Base-by-base conservation (phyloP, 2,329 filamentous ascomycete genomes). In the Phialophora verrucosa region DNA sequence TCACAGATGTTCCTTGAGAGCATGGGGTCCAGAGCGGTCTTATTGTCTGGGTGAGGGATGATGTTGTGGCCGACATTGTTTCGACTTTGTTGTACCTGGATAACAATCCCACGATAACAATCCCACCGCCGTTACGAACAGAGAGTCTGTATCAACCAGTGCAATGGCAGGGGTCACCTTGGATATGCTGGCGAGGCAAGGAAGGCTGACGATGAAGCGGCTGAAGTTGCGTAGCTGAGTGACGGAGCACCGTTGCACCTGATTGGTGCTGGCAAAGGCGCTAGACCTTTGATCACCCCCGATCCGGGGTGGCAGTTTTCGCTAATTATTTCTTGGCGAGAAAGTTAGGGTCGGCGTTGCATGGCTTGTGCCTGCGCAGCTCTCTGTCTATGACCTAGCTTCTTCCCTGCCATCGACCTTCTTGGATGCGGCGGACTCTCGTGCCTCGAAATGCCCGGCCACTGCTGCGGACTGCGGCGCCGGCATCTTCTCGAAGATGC, bases 341-440 rank as follows among this genome's bases (percentile, higher is more conserved):
- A 35, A 35, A 11, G 32, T 35, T 35, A 10, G 32, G 32, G 32
- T 35, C 10, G 32, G 32, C 32, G 10, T 35, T 35, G 32, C 10
- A 35, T 12, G 32, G 32, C 32, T 35, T 11, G 32, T 35, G 17
- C 14, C 47, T 53, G 25, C 25, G 58, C 44, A 44, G 38, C 5
- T 44, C 14, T 44, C 17, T 6, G n/a, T 8, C 38, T 17, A 3
- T n/a, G 38, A 31, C 29, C 12, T 25, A 47, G 29, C 32, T 20
- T 17, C 60, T 23, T 50, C 25, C 17, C n/a, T 20, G 10, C 31
- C 20, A 27, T 12, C n/a, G 10, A 58, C n/a, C 17, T 20, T 38
- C 44, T 65, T 66, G 63, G 60, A 68, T 68, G 66, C 66, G 59
- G 62, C 59, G 38, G 23, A n/a, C 55, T 42, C 27, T 59, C 4